A percentile compares a stretch with the other conserved stretches of the same genome.
Conservation (phyloP, 768 basidiomycete species). For the Ramaria sp. region DNA sequence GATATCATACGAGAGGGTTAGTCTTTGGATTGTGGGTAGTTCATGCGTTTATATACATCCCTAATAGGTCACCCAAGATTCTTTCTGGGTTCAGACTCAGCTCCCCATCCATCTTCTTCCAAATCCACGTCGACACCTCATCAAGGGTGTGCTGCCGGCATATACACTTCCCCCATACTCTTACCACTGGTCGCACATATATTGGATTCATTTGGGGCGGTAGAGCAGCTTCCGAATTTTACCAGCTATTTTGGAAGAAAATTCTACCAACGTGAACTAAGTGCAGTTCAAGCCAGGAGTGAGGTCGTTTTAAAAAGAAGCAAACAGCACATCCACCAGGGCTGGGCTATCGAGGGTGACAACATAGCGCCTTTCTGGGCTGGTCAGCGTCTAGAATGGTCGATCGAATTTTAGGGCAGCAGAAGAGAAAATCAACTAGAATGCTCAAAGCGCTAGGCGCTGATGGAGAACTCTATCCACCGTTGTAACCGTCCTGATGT, state of each 20-base stretch:
- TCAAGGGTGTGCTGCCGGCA: conserved; percentile 83
- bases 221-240: conserved; percentile 74
- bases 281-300: conserved; percentile 14
- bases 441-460: too few relatives aligned
- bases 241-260: conserved; percentile 65
- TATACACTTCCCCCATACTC: conserved; percentile 90
- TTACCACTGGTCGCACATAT: conserved; percentile 85
- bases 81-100: conserved; percentile 95
- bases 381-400: conserved; percentile 29
- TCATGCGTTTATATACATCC: background rate
- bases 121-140: conserved; percentile 63
- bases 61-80: conserved; percentile 77
- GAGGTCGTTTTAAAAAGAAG: conserved; percentile 19
- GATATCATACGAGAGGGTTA: conserved; percentile 67
- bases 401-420: conserved; percentile 1
- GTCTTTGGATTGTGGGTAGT: conserved; percentile 4
- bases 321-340: conserved; percentile 16
- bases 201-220: conserved; percentile 76
- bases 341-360: conserved; percentile 13
- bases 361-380: conserved; percentile 31
- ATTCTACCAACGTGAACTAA: conserved; percentile 47
- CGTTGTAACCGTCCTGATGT: too few relatives aligned
- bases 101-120: conserved; percentile 69
- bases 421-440: too few relatives aligned
- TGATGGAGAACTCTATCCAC: too few relatives aligned